Evolutionary conservation across 1,284 basidiomycete species (phyloP).

Genomic region (Cutaneotrichosporon sp.): DNA sequence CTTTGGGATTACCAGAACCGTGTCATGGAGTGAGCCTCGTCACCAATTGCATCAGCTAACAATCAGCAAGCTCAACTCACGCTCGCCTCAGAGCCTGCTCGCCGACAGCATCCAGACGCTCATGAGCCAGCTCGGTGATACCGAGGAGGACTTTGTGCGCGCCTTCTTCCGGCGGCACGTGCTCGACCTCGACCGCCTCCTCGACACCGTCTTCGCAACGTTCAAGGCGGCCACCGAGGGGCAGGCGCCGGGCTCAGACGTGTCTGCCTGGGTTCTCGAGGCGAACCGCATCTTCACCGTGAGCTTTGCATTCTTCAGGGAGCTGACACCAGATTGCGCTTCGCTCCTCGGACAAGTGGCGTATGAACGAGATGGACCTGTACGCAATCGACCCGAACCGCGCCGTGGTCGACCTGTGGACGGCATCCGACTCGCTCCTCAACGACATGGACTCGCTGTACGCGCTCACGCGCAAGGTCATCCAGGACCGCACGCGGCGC

Average conservation of each 20-base stretch:
- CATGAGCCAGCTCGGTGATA: slow-evolving; percentile 38
- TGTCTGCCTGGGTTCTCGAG: slow-evolving; percentile 62
- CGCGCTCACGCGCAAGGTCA: slow-evolving; percentile 62
- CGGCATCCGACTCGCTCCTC: slow-evolving; percentile 67
- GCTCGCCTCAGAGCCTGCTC: slow-evolving; percentile 49
- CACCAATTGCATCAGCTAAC: slow-evolving; percentile 7
- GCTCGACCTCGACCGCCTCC: slow-evolving; percentile 44
- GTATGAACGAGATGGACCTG: slow-evolving; percentile 66
- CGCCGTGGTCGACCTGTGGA: slow-evolving; percentile 77
- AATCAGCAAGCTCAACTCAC: slow-evolving; percentile 34
- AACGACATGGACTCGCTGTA: slow-evolving; percentile 74
- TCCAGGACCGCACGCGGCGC: slow-evolving; percentile 56
- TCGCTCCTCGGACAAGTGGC: slow-evolving; percentile 70
- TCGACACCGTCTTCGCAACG: slow-evolving; percentile 44
- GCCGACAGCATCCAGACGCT: slow-evolving; percentile 51
- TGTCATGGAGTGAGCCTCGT: slow-evolving; percentile 48
- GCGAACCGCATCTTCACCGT: slow-evolving; percentile 73
- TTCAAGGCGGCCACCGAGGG: slow-evolving; percentile 31
- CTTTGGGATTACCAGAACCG: slow-evolving; percentile 82
- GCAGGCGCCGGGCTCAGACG: slow-evolving; percentile 37
- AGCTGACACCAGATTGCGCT: slow-evolving; percentile 63
- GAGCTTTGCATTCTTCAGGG: too few species aligned
- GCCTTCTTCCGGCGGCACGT: slow-evolving; percentile 80
- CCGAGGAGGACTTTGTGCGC: slow-evolving; percentile 74
- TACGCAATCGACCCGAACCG: slow-evolving; percentile 69